A percentile compares a stretch with the other conserved stretches of the same genome.
Conservation (phyloP, 108 stramenopile genomes). For the Aurantiochytrium sp. region DNA sequence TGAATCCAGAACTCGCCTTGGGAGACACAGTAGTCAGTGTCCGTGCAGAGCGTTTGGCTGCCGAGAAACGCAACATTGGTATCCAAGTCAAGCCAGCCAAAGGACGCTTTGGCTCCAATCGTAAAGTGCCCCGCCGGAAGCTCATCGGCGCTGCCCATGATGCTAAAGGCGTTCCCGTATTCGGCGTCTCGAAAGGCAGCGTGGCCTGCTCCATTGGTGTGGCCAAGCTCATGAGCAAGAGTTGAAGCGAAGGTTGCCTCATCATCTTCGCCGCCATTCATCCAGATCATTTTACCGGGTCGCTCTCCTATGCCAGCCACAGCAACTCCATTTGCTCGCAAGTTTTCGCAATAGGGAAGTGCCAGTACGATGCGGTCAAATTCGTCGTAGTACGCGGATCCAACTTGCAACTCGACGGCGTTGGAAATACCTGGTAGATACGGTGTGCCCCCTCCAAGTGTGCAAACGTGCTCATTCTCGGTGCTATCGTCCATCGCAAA, state of each 20-base stretch:
- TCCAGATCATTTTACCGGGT: not conserved
- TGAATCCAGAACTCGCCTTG: not conserved
- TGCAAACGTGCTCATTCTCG: not conserved
- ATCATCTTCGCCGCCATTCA: not conserved
- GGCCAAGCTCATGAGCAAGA: conserved; percentile 6
- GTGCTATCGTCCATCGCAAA: not conserved
- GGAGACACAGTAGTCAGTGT: not conserved
- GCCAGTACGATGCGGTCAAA: not conserved
- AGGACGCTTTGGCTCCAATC: not conserved
- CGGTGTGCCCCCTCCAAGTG: not conserved
- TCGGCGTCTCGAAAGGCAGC: not conserved
- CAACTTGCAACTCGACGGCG: not conserved
- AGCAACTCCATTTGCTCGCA: not conserved
- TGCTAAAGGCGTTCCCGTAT: not conserved
- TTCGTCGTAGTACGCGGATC: not conserved
- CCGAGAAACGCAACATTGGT: not conserved
- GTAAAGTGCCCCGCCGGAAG: not conserved
- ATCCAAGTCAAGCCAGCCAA: not conserved
- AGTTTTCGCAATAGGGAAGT: not conserved
- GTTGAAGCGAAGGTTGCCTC: not conserved
- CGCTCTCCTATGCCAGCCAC: not conserved
- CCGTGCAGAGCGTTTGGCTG: not conserved
- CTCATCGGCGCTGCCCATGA: not conserved
- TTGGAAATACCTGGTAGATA: not conserved
- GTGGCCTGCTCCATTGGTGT: not conserved